Conservation (phyloP, 2,329 filamentous ascomycete genomes). For the Stachybotrys echinatus region DNA sequence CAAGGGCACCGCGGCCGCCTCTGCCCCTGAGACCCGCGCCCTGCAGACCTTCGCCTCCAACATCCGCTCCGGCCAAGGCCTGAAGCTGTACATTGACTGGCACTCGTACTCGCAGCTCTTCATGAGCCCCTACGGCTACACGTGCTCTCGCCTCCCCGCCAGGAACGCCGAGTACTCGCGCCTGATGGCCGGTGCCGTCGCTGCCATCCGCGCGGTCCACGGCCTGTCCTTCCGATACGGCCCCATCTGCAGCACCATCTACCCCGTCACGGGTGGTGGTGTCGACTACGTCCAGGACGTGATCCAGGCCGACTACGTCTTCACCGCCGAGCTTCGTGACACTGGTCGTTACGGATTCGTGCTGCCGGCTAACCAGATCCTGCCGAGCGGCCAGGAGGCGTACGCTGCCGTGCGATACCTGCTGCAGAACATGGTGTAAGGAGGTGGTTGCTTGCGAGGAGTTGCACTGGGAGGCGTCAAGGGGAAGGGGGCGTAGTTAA, state of each 20-base stretch:
- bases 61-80: conserved; percentile 32
- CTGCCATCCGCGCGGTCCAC: conserved; percentile 40
- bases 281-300: conserved; percentile 39
- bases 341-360: conserved; percentile 33
- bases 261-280: conserved; percentile 41
- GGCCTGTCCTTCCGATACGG: conserved; percentile 35
- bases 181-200: conserved; percentile 39
- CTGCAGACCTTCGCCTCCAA: conserved; percentile 30
- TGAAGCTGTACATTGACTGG: conserved; percentile 58
- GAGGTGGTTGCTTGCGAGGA: neutral
- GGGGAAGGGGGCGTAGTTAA: neutral
- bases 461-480: neutral
- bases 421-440: conserved; percentile 26
- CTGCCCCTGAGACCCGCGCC: conserved; percentile 44
- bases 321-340: conserved; percentile 30
- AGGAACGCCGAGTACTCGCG: conserved; percentile 39
- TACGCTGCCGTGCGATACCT: conserved; percentile 55
- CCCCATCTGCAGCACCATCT: conserved; percentile 55
- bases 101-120: conserved; percentile 59
- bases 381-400: conserved; percentile 34
- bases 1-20: conserved; percentile 33
- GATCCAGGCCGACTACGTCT: conserved; percentile 30
- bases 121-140: conserved; percentile 51
- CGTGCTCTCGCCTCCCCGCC: conserved; percentile 43
- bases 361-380: conserved; percentile 32